phyloP scores from a whole-genome alignment of 2,329 filamentous ascomycete genomes.

The Clonostachys byssicola region DNA sequence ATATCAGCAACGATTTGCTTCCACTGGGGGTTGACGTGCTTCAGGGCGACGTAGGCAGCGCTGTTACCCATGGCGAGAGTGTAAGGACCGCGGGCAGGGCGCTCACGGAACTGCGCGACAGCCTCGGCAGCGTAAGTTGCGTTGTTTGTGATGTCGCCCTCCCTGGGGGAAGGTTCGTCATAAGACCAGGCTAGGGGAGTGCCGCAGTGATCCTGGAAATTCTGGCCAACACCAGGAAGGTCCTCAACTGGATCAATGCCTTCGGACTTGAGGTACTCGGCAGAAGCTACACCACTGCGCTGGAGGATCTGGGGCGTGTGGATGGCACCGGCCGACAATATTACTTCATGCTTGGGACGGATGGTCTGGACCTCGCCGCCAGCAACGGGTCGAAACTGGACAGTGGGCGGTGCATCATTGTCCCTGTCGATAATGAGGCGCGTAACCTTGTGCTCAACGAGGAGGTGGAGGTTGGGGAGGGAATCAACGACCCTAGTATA shows the following conservation, averaged over 20 bases:
- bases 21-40: slow-evolving; percentile 12
- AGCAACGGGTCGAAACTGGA: slow-evolving; percentile 12
- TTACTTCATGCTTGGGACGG: slow-evolving; percentile 33
- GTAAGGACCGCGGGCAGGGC: slow-evolving; percentile 26
- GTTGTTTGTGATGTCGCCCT: slow-evolving; percentile 13
- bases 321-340: slow-evolving; percentile 42
- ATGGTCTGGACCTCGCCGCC: slow-evolving; percentile 9
- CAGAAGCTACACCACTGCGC: slow-evolving; percentile 43
- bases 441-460: slow-evolving; percentile 19
- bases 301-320: slow-evolving; percentile 48
- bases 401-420: slow-evolving; percentile 4
- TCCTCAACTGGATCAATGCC: slow-evolving; percentile 38
- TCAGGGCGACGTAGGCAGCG: slow-evolving; percentile 19
- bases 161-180: slow-evolving; percentile 10
- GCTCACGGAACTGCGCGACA: slow-evolving; percentile 18
- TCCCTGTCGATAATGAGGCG: slow-evolving; percentile 11
- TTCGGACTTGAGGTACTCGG: slow-evolving; percentile 31
- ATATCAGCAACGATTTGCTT: slow-evolving; percentile 13
- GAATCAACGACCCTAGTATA: slow-evolving; percentile 14
- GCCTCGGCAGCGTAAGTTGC: slow-evolving; percentile 23
- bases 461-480: slow-evolving; percentile 14
- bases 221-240: slow-evolving; percentile 52
- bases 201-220: slow-evolving; percentile 52
- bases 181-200: slow-evolving; percentile 7
- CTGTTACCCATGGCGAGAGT: slow-evolving; percentile 24